A percentile compares a stretch with the other conserved stretches of the same genome.
Conservation (phyloP, 164 flowering plant genomes). For the Warburgia ugandensis region DNA sequence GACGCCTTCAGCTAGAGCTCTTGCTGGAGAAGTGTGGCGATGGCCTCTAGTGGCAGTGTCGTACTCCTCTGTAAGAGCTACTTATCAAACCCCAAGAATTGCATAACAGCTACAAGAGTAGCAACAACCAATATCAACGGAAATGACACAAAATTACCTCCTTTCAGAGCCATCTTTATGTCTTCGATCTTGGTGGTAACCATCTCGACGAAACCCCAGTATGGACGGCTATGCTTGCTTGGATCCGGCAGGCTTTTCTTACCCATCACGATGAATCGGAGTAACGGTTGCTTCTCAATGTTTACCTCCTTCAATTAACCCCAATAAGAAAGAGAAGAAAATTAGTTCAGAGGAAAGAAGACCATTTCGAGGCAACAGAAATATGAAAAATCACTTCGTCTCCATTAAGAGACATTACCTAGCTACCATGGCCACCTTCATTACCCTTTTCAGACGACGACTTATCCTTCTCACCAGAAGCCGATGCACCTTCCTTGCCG, state of each 20-base stretch:
- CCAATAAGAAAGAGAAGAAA: not conserved
- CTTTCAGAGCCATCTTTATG: constrained; percentile 48
- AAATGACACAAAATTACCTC: constrained; percentile 24
- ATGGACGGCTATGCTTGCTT: constrained; percentile 37
- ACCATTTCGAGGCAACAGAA: not conserved
- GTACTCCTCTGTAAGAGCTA: constrained; percentile 42
- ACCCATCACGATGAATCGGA: constrained; percentile 64
- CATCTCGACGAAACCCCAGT: constrained; percentile 80
- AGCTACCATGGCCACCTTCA: constrained; percentile 47
- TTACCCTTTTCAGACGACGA: not conserved
- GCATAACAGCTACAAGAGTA: not conserved
- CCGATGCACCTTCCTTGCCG: constrained; percentile 42
- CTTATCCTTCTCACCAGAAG: constrained; percentile 1
- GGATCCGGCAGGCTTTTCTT: constrained; percentile 62
- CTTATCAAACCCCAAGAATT: not conserved
- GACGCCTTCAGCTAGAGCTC: constrained; percentile 68
- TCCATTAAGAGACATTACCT: constrained; percentile 17
- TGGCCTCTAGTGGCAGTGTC: constrained; percentile 63
- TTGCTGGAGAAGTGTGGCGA: constrained; percentile 32
- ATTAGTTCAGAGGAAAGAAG: not conserved
- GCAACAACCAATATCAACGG: not conserved
- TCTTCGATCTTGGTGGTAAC: constrained; percentile 56
- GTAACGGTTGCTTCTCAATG: constrained; percentile 46
- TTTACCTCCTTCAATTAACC: constrained; percentile 36
- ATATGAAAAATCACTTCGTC: too few species aligned